These are phyloP conservation scores for Fonsecaea erecta DNA, from an alignment of 2,329 filamentous ascomycete genomes.

Conservation along the genomic window DNA sequence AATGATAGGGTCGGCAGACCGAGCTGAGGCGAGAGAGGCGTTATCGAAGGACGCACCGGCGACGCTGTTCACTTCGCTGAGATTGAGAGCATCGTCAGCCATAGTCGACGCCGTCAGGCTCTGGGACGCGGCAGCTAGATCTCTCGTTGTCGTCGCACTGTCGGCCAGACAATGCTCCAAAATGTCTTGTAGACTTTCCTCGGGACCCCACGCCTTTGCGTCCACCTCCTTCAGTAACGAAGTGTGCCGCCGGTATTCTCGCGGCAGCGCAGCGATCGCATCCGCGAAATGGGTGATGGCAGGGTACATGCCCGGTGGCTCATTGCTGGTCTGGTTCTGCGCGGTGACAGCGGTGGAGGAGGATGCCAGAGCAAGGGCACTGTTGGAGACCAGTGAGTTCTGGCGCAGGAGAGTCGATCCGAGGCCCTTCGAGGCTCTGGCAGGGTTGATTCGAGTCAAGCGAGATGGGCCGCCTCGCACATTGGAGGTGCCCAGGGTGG, in stretches of 20 bases:
- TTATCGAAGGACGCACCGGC: constrained; percentile 31
- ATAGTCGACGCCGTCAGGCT: constrained; percentile 23
- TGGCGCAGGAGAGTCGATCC: constrained; percentile 48
- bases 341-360: constrained; percentile 33
- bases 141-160: constrained; percentile 10
- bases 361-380: constrained; percentile 30
- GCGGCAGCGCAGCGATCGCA: constrained; percentile 86
- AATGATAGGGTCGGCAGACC: constrained; percentile 26
- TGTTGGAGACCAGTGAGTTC: constrained; percentile 40
- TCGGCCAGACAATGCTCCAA: constrained; percentile 57
- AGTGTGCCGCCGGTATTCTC: constrained; percentile 93
- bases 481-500: constrained; percentile 38
- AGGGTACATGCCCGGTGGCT: constrained; percentile 63
- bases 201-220: constrained; percentile 89
- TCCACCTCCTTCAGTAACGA: constrained; percentile 97
- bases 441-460: constrained; percentile 56
- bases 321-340: constrained; percentile 27
- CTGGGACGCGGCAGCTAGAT: constrained; percentile 19
- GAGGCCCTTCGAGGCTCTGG: constrained; percentile 53
- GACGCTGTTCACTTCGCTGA: constrained; percentile 33
- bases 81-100: constrained; percentile 25
- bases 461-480: constrained; percentile 40
- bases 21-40: constrained; percentile 32
- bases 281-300: constrained; percentile 81
- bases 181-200: constrained; percentile 78